Evolutionary conservation across 768 basidiomycete genomes (phyloP).

Genomic region (Leccinum rimulosum): DNA sequence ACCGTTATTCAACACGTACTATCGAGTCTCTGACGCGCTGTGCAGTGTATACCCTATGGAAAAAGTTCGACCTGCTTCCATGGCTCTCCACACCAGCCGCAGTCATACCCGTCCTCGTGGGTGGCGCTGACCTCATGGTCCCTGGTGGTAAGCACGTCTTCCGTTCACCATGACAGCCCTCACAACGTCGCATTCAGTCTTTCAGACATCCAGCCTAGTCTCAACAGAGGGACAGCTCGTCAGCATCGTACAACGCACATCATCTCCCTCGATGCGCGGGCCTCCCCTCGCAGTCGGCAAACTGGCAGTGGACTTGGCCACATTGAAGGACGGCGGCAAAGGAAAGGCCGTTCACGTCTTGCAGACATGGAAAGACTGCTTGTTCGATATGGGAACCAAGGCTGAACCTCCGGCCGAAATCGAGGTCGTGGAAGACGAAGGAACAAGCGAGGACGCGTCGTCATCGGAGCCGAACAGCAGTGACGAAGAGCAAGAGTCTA

Average conservation of each 20-base stretch:
- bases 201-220: conserved; percentile 44
- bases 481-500: conserved; percentile 5
- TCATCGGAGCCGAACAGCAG: conserved; percentile 8
- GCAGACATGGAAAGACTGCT: conserved; percentile 74
- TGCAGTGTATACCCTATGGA: conserved; percentile 77
- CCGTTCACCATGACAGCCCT: neutral
- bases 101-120: conserved; percentile 68
- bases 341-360: conserved; percentile 76
- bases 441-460: conserved; percentile 6
- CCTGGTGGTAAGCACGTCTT: conserved; percentile 62
- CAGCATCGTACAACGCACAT: conserved; percentile 51
- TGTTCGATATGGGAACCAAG: conserved; percentile 75
- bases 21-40: neutral
- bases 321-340: conserved; percentile 51
- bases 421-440: conserved; percentile 22
- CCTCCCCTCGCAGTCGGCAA: conserved; percentile 74
- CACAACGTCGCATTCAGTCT: conserved; percentile 41
- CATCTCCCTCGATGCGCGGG: conserved; percentile 26
- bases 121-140: conserved; percentile 88
- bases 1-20: neutral
- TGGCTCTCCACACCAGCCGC: conserved; percentile 66
- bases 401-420: conserved; percentile 49
- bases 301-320: conserved; percentile 56
- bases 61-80: conserved; percentile 63
- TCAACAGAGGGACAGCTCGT: conserved; percentile 55